Conservation (phyloP, 2,329 filamentous ascomycete species). For the Aspergillus melleus region DNA sequence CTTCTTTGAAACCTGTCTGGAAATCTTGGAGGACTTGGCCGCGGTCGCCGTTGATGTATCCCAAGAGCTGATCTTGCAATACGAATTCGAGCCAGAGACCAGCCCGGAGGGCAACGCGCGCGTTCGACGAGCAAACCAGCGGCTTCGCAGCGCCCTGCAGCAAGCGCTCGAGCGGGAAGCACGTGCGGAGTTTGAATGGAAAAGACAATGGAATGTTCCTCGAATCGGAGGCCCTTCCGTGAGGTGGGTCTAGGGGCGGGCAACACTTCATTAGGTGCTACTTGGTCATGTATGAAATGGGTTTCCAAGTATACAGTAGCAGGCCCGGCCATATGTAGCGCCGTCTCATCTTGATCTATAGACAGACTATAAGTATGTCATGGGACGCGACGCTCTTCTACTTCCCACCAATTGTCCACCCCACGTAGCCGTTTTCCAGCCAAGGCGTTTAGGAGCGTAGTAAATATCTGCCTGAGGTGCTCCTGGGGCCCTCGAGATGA, state of each 20-base stretch:
- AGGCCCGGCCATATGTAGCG: background rate
- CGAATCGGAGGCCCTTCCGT: conserved; percentile 10
- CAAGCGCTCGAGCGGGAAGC: conserved; percentile 10
- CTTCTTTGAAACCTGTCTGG: conserved; percentile 11
- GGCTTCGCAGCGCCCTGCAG: conserved; percentile 7
- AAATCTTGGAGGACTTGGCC: conserved; percentile 8
- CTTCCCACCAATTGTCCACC: background rate
- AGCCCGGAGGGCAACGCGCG: background rate
- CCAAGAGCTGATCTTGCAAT: conserved; percentile 3
- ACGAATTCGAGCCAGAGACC: conserved; percentile 3
- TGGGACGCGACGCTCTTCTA: background rate
- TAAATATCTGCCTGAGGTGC: background rate
- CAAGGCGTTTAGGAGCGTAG: background rate
- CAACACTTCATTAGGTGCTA: background rate
- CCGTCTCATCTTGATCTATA: background rate
- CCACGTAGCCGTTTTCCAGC: background rate
- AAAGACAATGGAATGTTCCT: conserved; percentile 14
- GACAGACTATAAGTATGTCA: background rate
- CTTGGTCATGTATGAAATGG: background rate
- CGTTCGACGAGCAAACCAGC: conserved; percentile 1
- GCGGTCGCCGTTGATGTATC: background rate
- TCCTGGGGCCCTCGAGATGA: background rate
- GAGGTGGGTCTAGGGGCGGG: conserved; percentile 6
- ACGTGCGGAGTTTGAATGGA: conserved; percentile 15
- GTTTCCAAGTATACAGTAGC: background rate